These are phyloP conservation scores for Warburgia ugandensis DNA, from an alignment of 164 flowering plant genomes.

Conservation along the genomic window DNA sequence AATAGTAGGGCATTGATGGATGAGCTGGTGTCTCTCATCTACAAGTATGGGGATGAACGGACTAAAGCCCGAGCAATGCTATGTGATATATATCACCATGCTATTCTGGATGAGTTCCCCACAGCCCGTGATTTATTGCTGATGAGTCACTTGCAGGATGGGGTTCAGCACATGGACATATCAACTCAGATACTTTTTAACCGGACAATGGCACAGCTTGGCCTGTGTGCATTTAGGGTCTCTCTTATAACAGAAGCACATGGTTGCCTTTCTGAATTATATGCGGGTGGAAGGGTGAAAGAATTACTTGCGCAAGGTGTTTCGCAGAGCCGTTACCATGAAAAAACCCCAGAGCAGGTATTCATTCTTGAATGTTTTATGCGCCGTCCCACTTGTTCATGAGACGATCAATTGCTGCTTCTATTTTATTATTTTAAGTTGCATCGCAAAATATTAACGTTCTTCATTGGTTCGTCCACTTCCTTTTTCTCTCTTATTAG, in stretches of 20 bases:
- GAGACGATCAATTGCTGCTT: not conserved
- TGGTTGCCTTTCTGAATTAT: constrained; percentile 81
- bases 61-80: constrained; percentile 98
- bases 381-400: too few species aligned
- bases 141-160: constrained; percentile 97
- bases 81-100: constrained; percentile 96
- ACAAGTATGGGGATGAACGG: constrained; percentile 87
- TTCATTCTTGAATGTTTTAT: not conserved
- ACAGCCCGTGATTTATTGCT: constrained; percentile 73
- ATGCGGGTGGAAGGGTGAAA: constrained; percentile 90
- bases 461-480: not conserved
- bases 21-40: constrained; percentile 66
- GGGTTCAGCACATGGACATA: constrained; percentile 76
- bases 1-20: constrained; percentile 76
- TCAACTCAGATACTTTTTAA: constrained; percentile 86
- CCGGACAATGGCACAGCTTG: constrained; percentile 96
- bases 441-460: not conserved
- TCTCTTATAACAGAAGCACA: constrained; percentile 70
- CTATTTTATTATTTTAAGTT: not conserved
- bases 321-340: constrained; percentile 88
- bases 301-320: constrained; percentile 96
- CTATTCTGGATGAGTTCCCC: constrained; percentile 69
- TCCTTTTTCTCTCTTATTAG: not conserved
- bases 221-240: constrained; percentile 78
- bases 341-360: constrained; percentile 98